Evolutionary conservation across 2,329 filamentous ascomycete species (phyloP), one percentile per base, ranked within the genome.

Genomic region (Dendryphion nanum): DNA sequence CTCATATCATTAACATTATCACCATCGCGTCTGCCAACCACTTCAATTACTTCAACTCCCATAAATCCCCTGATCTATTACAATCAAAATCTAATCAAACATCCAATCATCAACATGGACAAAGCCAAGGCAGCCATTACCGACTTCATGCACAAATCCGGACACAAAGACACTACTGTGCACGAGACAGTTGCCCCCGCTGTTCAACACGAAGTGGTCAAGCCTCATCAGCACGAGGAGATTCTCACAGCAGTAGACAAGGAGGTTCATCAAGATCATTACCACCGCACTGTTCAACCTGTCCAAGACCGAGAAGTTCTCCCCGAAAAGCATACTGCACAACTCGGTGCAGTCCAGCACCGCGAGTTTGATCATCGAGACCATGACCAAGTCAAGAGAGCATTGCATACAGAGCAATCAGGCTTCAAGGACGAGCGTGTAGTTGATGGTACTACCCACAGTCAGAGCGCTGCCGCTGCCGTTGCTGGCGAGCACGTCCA

Each of bases 181-280:
- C 78, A 86, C 44, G 80, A 86, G 64, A 75, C 74, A 6, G 75
- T 85, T 29, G 74, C 77, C 28, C 75, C 78, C 0, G 75, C 78
- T 10, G 74, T 86, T 3, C 72, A 74, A 4, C 72, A 83, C 14
- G 82, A 86, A 64, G 71, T 73, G 1, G 62, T 86, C 30, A 76
- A 71, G 42, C 77, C 76, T 30, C 74, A 77, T n/a, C 63, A 74
- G 28, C 81, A 85, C 38, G 80, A 86, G 55, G 66, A 82, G n/a
- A 51, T 78, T 7, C 73, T 70, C 15, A 82, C 78, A 2, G 83
- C 80, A 5, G 63, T 86, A 18, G 81, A 87, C 57, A 78, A 77
- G 49, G 83, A 87, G 51, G 69, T 86, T 4, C 82, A 87, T 57
- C 83, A 86, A 59, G 79, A 86, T 42, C 83, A 87, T 52, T 80